phyloP scores from a whole-genome alignment of 2,329 filamentous ascomycete genomes.

The Pseudogymnoascus sp. region DNA sequence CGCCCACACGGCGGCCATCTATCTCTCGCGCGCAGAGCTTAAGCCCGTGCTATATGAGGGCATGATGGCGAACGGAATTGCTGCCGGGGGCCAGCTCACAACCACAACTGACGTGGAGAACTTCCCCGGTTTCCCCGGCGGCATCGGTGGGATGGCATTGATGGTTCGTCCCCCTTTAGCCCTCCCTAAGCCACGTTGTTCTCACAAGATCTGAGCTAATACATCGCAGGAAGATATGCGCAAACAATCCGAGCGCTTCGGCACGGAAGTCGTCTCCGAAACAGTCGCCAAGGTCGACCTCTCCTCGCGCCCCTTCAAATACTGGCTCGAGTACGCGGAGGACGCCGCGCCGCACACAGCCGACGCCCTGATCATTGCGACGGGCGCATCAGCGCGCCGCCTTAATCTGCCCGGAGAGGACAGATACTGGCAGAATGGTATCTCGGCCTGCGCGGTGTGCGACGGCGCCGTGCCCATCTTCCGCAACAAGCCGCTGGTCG shows the following conservation, averaged over 20 bases:
- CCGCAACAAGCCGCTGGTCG: slow-evolving; percentile 88
- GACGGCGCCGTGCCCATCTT: slow-evolving; percentile 97
- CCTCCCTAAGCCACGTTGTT: neutral
- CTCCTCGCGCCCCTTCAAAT: slow-evolving; percentile 77
- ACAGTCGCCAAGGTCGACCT: slow-evolving; percentile 87
- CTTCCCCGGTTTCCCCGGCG: slow-evolving; percentile 88
- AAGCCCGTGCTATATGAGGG: slow-evolving; percentile 94
- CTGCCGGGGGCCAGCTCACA: slow-evolving; percentile 90
- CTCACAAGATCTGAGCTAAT: neutral
- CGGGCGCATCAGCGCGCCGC: slow-evolving; percentile 83
- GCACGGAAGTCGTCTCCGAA: slow-evolving; percentile 86
- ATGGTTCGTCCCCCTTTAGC: slow-evolving; percentile 45
- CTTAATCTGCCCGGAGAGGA: slow-evolving; percentile 81
- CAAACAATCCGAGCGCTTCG: slow-evolving; percentile 82
- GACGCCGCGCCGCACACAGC: slow-evolving; percentile 75
- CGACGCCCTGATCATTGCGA: slow-evolving; percentile 88
- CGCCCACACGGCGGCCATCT: slow-evolving; percentile 94
- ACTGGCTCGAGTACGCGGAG: slow-evolving; percentile 84
- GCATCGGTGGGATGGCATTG: slow-evolving; percentile 76
- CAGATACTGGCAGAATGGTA: slow-evolving; percentile 94
- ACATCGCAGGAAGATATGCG: slow-evolving; percentile 66
- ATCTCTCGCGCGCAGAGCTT: slow-evolving; percentile 87
- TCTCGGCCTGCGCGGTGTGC: slow-evolving; percentile 94
- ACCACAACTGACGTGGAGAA: slow-evolving; percentile 99
- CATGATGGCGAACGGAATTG: slow-evolving; percentile 94